Conservation (phyloP, 257 asterid species). For the Solanum habrochaites region DNA sequence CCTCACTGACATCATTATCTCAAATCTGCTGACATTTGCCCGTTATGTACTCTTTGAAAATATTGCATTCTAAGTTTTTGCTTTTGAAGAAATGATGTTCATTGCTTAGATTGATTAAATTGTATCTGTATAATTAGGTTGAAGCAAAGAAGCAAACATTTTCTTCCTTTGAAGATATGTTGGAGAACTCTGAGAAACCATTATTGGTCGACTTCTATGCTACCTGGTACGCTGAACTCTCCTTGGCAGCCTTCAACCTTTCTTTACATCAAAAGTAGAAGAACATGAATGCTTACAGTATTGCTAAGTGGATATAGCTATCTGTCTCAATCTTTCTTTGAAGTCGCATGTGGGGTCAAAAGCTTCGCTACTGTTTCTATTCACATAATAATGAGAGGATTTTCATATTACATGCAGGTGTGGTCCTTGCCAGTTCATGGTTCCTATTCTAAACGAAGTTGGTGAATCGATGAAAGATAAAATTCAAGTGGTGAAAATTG, state of each 20-base stretch:
- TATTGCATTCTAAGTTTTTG: neutral
- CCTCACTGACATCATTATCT: neutral
- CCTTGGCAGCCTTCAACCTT: neutral
- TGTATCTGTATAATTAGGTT: conserved; percentile 39
- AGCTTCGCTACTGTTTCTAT: neutral
- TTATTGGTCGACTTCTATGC: conserved; percentile 94
- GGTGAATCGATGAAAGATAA: conserved; percentile 53
- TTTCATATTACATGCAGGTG: conserved; percentile 38
- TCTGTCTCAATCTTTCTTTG: neutral
- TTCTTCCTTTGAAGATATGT: conserved; percentile 63
- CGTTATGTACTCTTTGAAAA: neutral
- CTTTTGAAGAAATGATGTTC: neutral
- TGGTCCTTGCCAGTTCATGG: conserved; percentile 97
- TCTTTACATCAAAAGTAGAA: neutral
- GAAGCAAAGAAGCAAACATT: conserved; percentile 79
- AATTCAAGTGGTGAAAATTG: conserved; percentile 81
- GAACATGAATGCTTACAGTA: neutral
- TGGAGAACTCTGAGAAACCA: conserved; percentile 73
- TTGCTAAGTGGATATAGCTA: neutral
- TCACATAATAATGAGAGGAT: neutral
- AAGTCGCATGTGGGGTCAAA: neutral
- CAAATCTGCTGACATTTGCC: neutral
- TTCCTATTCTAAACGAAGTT: conserved; percentile 74
- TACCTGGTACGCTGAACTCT: conserved; percentile 51
- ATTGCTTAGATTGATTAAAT: neutral